Evolutionary conservation across 2,329 filamentous ascomycete species (phyloP).

Genomic region (Chrysoporthe austroafricana): DNA sequence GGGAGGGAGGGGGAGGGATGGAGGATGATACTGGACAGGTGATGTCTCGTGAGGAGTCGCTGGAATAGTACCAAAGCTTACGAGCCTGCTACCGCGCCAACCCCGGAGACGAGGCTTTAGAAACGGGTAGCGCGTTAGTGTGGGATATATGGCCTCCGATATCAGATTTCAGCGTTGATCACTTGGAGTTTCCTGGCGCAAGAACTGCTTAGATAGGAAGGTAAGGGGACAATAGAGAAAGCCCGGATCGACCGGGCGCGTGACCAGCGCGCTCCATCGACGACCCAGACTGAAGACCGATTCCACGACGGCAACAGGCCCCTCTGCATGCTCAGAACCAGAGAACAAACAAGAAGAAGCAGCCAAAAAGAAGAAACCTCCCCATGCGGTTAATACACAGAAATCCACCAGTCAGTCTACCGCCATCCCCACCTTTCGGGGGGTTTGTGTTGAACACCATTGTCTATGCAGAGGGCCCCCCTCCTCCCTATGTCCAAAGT

Average conservation of each 20-base stretch:
- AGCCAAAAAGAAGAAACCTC: neutral
- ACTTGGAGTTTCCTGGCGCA: neutral
- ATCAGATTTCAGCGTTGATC: constrained; percentile 1
- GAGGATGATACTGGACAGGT: neutral
- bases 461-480: neutral
- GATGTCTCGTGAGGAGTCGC: neutral
- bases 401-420: constrained; percentile 8
- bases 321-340: neutral
- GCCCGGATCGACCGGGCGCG: constrained; percentile 10
- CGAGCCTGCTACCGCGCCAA: neutral
- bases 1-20: neutral
- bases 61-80: neutral
- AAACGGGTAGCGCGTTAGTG: neutral
- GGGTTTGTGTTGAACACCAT: neutral
- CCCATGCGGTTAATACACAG: neutral
- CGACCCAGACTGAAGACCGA: neutral
- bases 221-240: constrained; percentile 3
- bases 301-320: neutral
- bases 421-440: neutral
- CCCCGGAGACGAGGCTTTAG: neutral
- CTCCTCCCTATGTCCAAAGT: neutral
- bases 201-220: constrained; percentile 7
- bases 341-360: neutral
- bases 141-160: neutral
- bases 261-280: constrained; percentile 15